phyloP scores from a whole-genome alignment of 768 basidiomycete genomes.

The Pisolithus microcarpus region DNA sequence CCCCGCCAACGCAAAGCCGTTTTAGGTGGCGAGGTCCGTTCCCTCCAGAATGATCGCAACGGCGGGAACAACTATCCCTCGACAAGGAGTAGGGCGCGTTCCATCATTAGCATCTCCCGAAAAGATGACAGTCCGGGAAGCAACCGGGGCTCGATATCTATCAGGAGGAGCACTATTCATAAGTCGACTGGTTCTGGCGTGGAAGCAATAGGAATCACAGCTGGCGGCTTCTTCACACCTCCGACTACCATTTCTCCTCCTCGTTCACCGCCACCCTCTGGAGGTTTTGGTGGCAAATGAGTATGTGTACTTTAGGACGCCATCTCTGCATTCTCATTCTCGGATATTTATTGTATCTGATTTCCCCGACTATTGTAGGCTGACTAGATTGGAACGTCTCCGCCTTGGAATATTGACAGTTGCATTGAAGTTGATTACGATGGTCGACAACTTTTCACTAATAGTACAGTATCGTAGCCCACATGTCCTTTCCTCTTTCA shows the following conservation, averaged over 20 bases:
- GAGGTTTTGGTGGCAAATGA: neutral
- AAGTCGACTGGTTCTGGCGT: conserved; percentile 69
- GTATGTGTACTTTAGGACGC: too few relatives aligned
- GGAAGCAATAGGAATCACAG: conserved; percentile 68
- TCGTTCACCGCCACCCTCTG: conserved; percentile 10
- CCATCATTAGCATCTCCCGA: conserved; percentile 61
- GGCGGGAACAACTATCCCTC: conserved; percentile 25
- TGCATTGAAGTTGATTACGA: too few relatives aligned
- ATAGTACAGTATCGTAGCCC: neutral
- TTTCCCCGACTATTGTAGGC: too few relatives aligned
- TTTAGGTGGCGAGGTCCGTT: conserved; percentile 20
- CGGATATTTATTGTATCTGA: too few relatives aligned
- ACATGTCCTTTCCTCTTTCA: neutral
- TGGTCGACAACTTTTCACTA: too few relatives aligned
- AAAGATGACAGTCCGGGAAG: conserved; percentile 24
- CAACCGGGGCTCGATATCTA: conserved; percentile 51
- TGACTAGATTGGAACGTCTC: too few relatives aligned
- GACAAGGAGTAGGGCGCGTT: conserved; percentile 38
- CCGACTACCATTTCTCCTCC: conserved; percentile 32
- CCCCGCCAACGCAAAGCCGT: conserved; percentile 37
- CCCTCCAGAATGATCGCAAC: conserved; percentile 29
- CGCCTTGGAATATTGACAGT: too few relatives aligned
- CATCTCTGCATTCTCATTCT: too few relatives aligned
- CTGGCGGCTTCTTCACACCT: conserved; percentile 69
- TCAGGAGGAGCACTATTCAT: conserved; percentile 53